Evolutionary conservation across 176 grass and related monocot species (phyloP), one percentile per base, ranked within the genome.

Genomic region (Triticum timopheevii): DNA sequence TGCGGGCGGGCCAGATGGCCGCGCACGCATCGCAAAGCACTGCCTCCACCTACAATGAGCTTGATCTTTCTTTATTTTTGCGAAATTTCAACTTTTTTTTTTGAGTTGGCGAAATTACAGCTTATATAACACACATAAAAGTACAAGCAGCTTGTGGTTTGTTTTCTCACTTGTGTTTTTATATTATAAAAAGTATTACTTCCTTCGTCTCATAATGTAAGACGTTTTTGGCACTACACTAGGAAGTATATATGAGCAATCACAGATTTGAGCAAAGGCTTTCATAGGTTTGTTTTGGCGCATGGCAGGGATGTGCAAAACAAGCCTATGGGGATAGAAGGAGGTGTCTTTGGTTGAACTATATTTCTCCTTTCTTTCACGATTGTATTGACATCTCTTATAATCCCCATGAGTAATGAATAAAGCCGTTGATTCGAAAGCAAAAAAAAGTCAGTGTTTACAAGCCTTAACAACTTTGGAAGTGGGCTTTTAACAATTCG

Each of bases 21-120:
- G 2, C 27, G 36, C 85, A 74, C 80, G 61, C 3, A 90, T 90
- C 74, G 12, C 49, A 5, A 87, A 12, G 80, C 80, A 24, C 63
- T 3, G 49, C 49, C 5, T 17, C 49, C 49, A 16, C 16, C 49
- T 52, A 17, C 15, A 17, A 52, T 58, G 17, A 7, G 19, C 17
- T 20, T 6, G 17, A 22, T 59, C 19, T 22, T 9, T 20, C 19
- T 22, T 58, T 58, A 0, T 22, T 58, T 58, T 22, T 20, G 6
- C 6, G 5, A 56, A 56, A 20, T 56, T 58, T 22, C 7, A 58
- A 58, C 19, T 22, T 45, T 40, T 12, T 12, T 45, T 45, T 45
- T 45, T 4, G 44, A 45, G 44, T 45, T 45, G 44, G 44, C 44
- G 11, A 45, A 45, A 45, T 45, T 45, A 13, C 11, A 45, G 44